Evolutionary conservation across 1,284 basidiomycete genomes (phyloP), one percentile per base, ranked within the genome.

Genomic region (Cutaneotrichosporon mucoides): DNA sequence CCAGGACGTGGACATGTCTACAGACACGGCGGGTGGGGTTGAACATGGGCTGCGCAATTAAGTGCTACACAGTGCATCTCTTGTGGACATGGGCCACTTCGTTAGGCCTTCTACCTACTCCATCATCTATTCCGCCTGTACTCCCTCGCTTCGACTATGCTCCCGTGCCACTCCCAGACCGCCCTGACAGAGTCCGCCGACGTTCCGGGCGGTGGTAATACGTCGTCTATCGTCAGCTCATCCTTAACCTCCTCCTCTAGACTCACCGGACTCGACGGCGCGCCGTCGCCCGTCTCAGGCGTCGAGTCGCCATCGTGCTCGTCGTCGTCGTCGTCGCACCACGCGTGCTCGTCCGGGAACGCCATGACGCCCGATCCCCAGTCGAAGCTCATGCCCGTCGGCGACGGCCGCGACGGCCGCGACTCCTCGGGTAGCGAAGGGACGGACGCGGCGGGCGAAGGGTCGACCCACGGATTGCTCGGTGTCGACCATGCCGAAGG

Each of bases 311-410:
- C 75, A 16, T 82, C 83, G 35, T 65, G 60, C 9, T 65, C 63
- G 41, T 64, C 65, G 36, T 66, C 61, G 35, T 65, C 67, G 56
- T 77, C 82, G 24, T 24, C 24, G 24, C 24, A 24, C 87, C 88
- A 90, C 43, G 84, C 83, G 49, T 82, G 87, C 66, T 86, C 84
- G 48, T 75, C 71, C 0, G 89, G 89, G 3, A 93, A 77, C 80
- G 87, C 86, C 61, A 92, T 92, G 43, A 92, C 87, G 0, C 90
- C 91, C 11, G 65, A 50, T 45, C 69, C 60, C 34, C 72, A 65
- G 63, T 75, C 71, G 52, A 67, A 72, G 16, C 67, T 69, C 6
- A 69, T 55, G 9, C 53, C 52, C 13, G 48, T 36, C 24, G 50
- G 53, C 4, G 51, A 41, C 38, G 8, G 38, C 35, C 36, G 43